phyloP scores from a whole-genome alignment of 1,284 basidiomycete species.

The Phaffia rhodozyma region DNA sequence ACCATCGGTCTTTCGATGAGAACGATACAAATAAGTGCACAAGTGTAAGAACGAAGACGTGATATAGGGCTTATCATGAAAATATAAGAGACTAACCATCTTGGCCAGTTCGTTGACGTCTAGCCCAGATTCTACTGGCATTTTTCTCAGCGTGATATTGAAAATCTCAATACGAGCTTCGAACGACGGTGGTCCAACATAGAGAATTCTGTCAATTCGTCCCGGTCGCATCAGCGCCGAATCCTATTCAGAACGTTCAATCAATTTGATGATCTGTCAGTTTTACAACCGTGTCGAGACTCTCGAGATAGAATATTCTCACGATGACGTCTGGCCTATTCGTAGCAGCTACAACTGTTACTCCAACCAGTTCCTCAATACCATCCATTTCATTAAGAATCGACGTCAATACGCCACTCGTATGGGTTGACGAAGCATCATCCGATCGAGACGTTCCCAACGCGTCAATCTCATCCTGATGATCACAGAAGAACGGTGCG shows the following conservation, averaged over 20 bases:
- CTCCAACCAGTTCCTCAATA: conserved; percentile 81
- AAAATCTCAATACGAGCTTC: conserved; percentile 73
- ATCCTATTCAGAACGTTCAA: conserved; percentile 46
- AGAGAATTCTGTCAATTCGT: conserved; percentile 85
- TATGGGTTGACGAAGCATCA: conserved; percentile 51
- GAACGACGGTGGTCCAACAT: conserved; percentile 81
- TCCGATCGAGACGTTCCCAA: conserved; percentile 63
- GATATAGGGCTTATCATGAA: background rate
- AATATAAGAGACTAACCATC: conserved; percentile 45
- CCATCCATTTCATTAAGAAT: conserved; percentile 98
- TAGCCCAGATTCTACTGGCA: conserved; percentile 64
- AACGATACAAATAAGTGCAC: background rate
- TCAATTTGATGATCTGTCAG: background rate
- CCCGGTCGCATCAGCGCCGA: conserved; percentile 90
- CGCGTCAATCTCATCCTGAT: conserved; percentile 92
- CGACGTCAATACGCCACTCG: conserved; percentile 82
- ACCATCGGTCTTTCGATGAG: conserved; percentile 58
- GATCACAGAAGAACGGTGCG: conserved; percentile 2
- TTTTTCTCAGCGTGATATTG: conserved; percentile 57
- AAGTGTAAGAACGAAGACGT: background rate
- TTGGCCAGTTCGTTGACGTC: conserved; percentile 58
- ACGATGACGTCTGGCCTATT: conserved; percentile 90
- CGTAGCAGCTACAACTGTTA: conserved; percentile 90
- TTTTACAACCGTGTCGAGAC: background rate
- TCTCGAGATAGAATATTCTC: conserved; percentile 27